Percentiles rank a stretch among this genome's conserved stretches.
Evolutionary conservation across 768 basidiomycete species (phyloP).

Genomic region (Lactarius sp.): DNA sequence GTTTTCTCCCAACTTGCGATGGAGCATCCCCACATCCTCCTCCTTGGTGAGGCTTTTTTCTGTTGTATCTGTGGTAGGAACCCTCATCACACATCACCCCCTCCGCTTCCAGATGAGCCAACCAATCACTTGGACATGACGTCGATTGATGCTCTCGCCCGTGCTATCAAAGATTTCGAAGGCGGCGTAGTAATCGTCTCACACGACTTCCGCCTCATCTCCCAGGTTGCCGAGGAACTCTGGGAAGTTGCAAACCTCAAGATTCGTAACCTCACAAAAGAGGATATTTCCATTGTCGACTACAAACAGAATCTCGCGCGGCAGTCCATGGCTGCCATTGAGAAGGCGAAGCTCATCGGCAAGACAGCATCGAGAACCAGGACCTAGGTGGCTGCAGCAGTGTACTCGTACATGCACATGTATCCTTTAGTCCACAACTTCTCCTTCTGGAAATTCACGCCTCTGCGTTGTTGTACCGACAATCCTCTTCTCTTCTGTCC

Average conservation of each 20-base stretch:
- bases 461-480: background rate
- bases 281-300: constrained; percentile 85
- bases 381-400: constrained; percentile 37
- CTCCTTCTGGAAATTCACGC: background rate
- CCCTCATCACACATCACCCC: constrained; percentile 7
- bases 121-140: constrained; percentile 98
- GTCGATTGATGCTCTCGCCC: constrained; percentile 93
- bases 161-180: constrained; percentile 93
- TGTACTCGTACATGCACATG: constrained; percentile 2
- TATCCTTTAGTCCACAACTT: constrained; percentile 15
- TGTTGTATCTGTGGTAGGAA: background rate
- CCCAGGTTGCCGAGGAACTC: constrained; percentile 96
- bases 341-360: constrained; percentile 90
- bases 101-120: constrained; percentile 62
- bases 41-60: constrained; percentile 53
- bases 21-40: constrained; percentile 94
- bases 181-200: constrained; percentile 99
- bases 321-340: constrained; percentile 80
- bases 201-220: constrained; percentile 98
- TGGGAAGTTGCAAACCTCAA: constrained; percentile 98
- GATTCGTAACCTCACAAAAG: constrained; percentile 87
- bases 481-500: background rate
- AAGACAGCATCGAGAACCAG: constrained; percentile 73
- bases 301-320: constrained; percentile 87
- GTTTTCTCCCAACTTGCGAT: constrained; percentile 95